phyloP scores from a whole-genome alignment of 225 moss, liverwort and hornwort species.

The Marchantia polymorpha region DNA sequence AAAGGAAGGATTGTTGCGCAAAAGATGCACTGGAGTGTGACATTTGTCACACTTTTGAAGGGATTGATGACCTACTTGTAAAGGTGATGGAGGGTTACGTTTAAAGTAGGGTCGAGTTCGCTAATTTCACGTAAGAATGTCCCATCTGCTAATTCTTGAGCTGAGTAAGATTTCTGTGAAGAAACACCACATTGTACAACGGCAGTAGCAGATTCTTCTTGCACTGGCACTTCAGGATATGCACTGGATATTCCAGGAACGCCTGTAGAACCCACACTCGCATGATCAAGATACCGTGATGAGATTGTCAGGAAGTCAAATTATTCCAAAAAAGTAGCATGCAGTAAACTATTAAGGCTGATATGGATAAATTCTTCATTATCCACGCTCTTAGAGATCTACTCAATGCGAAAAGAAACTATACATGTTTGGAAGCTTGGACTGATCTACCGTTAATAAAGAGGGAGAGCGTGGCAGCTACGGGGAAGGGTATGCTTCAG shows the following conservation, averaged over 20 bases:
- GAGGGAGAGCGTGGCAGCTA: too few species aligned
- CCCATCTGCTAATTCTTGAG: conserved; percentile 65
- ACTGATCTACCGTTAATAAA: too few species aligned
- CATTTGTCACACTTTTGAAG: neutral
- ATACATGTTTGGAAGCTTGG: too few species aligned
- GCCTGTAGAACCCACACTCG: conserved; percentile 7
- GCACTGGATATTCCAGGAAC: conserved; percentile 34
- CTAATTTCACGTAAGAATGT: conserved; percentile 67
- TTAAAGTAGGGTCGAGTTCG: conserved; percentile 60
- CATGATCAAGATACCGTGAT: neutral
- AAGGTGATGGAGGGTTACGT: conserved; percentile 55
- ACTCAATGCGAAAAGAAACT: too few species aligned
- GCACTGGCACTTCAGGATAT: conserved; percentile 53
- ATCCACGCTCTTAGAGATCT: too few species aligned
- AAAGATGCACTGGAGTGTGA: neutral
- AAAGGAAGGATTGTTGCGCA: too few species aligned
- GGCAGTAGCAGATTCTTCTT: conserved; percentile 41
- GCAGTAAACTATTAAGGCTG: neutral
- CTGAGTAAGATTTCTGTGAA: conserved; percentile 68
- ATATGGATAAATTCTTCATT: too few species aligned
- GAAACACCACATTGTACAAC: conserved; percentile 57
- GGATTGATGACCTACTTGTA: conserved; percentile 45
- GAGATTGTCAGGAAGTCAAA: neutral
- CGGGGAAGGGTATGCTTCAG: too few species aligned
- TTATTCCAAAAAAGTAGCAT: neutral